Evolutionary conservation across 108 stramenopile genomes (phyloP).

Genomic region (Poteriospumella lacustris): DNA sequence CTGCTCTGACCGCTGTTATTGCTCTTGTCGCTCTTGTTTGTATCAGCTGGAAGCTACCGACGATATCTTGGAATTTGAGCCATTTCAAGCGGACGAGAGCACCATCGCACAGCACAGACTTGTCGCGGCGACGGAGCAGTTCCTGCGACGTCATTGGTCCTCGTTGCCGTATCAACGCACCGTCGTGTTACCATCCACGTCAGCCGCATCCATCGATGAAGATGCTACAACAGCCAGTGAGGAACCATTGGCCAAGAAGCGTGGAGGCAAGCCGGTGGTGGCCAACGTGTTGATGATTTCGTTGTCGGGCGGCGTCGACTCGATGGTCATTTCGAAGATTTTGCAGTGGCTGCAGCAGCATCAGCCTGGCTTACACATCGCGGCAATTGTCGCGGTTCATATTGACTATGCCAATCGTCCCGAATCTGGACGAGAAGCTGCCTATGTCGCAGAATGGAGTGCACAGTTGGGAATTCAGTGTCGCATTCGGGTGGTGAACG

Average conservation of each 20-base stretch:
- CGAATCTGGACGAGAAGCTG: conserved; percentile 78
- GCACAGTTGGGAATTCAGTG: conserved; percentile 51
- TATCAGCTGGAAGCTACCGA: conserved; percentile 32
- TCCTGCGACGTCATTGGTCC: not conserved
- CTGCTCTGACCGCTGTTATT: not conserved
- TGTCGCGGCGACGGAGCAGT: not conserved
- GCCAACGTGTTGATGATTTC: not conserved
- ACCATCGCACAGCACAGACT: not conserved
- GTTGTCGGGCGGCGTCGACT: conserved; percentile 14
- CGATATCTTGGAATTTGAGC: conserved; percentile 39
- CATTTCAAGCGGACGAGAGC: conserved; percentile 27
- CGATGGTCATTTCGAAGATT: conserved; percentile 9
- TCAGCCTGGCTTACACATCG: not conserved
- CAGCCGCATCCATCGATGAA: no score
- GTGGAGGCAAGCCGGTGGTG: not conserved
- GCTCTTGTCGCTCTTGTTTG: conserved; percentile 27
- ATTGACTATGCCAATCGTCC: conserved; percentile 90
- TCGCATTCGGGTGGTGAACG: conserved; percentile 61
- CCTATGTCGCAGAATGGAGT: conserved; percentile 73
- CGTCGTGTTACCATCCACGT: no score
- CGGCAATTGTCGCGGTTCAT: conserved; percentile 57
- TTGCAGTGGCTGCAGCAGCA: not conserved
- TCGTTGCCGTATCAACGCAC: not conserved
- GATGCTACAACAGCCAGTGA: not conserved
- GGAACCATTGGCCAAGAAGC: not conserved